Percentiles rank a stretch among this genome's conserved stretches.
These are phyloP conservation scores for Sporothrix sp. DNA, from an alignment of 2,329 filamentous ascomycete genomes.

Conservation along the genomic window DNA sequence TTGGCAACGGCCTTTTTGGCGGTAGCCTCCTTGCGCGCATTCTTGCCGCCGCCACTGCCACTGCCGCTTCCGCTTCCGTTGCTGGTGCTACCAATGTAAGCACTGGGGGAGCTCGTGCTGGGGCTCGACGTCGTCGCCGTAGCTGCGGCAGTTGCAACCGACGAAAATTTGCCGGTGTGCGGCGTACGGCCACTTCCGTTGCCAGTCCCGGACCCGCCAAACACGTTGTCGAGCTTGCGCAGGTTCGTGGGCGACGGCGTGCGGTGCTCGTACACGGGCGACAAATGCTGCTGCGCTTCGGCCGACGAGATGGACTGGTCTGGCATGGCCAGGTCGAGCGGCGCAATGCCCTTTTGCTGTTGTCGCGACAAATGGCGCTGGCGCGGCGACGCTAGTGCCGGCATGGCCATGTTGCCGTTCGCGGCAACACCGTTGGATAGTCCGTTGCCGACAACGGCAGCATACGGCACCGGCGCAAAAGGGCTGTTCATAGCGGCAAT, in stretches of 20 bases:
- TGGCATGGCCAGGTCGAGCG: conserved; percentile 45
- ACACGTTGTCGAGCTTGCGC: conserved; percentile 34
- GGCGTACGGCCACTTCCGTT: neutral
- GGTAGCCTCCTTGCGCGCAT: conserved; percentile 13
- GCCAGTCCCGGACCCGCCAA: neutral
- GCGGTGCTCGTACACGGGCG: conserved; percentile 64
- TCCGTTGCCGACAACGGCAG: conserved; percentile 18
- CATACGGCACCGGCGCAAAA: conserved; percentile 20
- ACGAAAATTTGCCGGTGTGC: conserved; percentile 7
- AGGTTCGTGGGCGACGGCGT: conserved; percentile 58
- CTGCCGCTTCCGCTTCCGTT: neutral
- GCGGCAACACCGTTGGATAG: too few species aligned
- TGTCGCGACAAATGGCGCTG: conserved; percentile 32
- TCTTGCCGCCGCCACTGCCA: neutral
- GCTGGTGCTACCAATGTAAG: neutral
- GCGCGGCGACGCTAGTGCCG: conserved; percentile 25
- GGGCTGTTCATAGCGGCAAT: conserved; percentile 21
- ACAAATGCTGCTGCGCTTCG: conserved; percentile 45
- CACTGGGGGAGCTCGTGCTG: neutral
- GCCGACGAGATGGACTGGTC: conserved; percentile 32
- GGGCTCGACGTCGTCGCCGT: neutral
- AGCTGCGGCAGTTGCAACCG: neutral
- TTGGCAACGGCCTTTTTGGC: conserved; percentile 3
- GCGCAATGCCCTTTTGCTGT: conserved; percentile 43
- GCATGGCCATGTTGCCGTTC: conserved; percentile 8